Evolutionary conservation across 73 alveolate species (phyloP).

Genomic region (Tetrahymena elliotti): DNA sequence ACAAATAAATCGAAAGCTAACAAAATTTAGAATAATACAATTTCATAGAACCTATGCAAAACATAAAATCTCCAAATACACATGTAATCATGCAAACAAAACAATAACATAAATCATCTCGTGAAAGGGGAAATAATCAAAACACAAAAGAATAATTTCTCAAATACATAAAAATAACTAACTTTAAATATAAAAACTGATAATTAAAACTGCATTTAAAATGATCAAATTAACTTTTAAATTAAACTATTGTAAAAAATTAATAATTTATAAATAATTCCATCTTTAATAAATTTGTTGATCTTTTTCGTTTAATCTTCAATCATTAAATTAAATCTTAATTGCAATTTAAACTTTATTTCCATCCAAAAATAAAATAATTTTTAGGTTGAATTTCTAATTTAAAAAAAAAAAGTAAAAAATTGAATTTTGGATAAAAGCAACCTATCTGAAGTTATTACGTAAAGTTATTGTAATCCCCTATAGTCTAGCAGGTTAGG

Average conservation of each 20-base stretch:
- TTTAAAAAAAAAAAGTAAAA: too few relatives aligned
- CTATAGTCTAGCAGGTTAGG: slow-evolving; percentile 2
- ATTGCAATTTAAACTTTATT: too few relatives aligned
- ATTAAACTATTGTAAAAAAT: neutral
- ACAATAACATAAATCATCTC: too few relatives aligned
- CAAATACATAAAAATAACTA: neutral
- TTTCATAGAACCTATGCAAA: neutral
- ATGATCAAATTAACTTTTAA: neutral
- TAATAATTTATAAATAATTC: too few relatives aligned
- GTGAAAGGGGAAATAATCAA: neutral
- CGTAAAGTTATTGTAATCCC: neutral
- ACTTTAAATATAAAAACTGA: neutral
- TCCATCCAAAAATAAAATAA: too few relatives aligned
- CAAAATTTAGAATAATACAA: neutral
- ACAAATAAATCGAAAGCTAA: neutral
- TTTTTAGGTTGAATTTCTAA: too few relatives aligned
- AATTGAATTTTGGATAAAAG: neutral
- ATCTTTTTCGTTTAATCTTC: too few relatives aligned
- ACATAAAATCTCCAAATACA: neutral
- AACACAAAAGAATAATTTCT: neutral
- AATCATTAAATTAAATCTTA: too few relatives aligned
- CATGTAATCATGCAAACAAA: neutral
- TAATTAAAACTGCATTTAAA: too few relatives aligned
- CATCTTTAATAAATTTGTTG: too few relatives aligned
- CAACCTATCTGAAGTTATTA: neutral